phyloP scores from a whole-genome alignment of 2,329 filamentous ascomycete species.

The Aspergillus aculeatinus region DNA sequence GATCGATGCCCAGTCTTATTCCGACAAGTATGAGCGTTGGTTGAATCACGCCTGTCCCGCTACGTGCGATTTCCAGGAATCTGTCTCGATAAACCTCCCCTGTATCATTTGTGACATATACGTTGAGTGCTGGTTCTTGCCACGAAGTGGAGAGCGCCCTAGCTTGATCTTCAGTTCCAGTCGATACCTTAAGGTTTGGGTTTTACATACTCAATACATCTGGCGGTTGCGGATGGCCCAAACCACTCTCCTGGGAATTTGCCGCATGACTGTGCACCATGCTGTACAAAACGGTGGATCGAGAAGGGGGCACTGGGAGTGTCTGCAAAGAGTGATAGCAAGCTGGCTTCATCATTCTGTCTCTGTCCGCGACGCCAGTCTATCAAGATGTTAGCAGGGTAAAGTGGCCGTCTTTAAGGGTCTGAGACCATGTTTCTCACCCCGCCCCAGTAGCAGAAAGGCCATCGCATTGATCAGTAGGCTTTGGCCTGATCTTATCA shows the following conservation, averaged over 20 bases:
- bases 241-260: slow-evolving; percentile 99
- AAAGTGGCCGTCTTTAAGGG: slow-evolving; percentile 19
- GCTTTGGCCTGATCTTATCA: slow-evolving; percentile 96
- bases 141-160: slow-evolving; percentile 74
- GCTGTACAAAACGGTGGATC: slow-evolving; percentile 88
- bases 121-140: slow-evolving; percentile 63
- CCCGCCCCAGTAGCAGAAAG: slow-evolving; percentile 72
- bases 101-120: slow-evolving; percentile 87
- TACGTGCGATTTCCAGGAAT: slow-evolving; percentile 74
- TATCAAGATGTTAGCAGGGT: slow-evolving; percentile 32
- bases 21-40: slow-evolving; percentile 88
- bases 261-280: slow-evolving; percentile 82
- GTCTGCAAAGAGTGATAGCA: slow-evolving; percentile 84
- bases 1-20: slow-evolving; percentile 86
- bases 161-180: slow-evolving; percentile 12
- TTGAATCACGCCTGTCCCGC: slow-evolving; percentile 64
- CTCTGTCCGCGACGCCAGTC: slow-evolving; percentile 72
- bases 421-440: slow-evolving; percentile 45
- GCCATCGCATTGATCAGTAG: slow-evolving; percentile 82
- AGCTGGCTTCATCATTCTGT: slow-evolving; percentile 61
- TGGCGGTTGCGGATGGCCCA: slow-evolving; percentile 91
- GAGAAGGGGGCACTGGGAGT: slow-evolving; percentile 84
- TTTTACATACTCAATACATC: slow-evolving; percentile 78
- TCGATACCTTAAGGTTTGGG: background rate
- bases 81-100: slow-evolving; percentile 91